phyloP scores from a whole-genome alignment of 495 filamentous ascomycete genomes.

The Paragyromitra xinjiangensis region DNA sequence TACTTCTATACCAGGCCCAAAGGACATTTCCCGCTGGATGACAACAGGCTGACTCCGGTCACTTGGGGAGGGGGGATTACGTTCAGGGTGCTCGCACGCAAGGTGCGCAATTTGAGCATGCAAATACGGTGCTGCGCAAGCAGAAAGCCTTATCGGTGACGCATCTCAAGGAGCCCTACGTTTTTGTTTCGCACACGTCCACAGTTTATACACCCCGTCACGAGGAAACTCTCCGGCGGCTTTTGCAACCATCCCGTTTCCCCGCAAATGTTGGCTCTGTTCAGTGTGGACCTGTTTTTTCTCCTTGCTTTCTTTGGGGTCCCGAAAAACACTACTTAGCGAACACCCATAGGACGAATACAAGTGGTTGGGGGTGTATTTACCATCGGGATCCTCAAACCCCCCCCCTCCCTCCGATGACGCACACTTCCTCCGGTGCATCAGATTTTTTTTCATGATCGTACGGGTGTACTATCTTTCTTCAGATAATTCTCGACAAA shows the following conservation, averaged over 20 bases:
- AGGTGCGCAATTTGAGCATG: conserved; percentile 27
- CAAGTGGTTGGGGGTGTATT: conserved; percentile 8
- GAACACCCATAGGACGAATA: background rate
- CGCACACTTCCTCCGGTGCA: conserved; percentile 9
- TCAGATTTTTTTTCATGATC: conserved; percentile 15
- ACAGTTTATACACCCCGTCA: conserved; percentile 12
- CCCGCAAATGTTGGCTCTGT: conserved; percentile 25
- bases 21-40: conserved; percentile 8
- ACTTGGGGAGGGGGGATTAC: conserved; percentile 2
- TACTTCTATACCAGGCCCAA: background rate
- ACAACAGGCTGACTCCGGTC: conserved; percentile 34
- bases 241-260: conserved; percentile 34
- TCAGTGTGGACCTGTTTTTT: conserved; percentile 12
- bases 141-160: conserved; percentile 50
- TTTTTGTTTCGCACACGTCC: conserved; percentile 14
- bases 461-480: conserved; percentile 29
- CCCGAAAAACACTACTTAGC: too few relatives aligned
- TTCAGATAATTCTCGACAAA: background rate
- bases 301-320: background rate
- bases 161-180: conserved; percentile 35
- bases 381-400: conserved; percentile 6
- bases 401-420: conserved; percentile 15
- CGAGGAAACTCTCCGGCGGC: conserved; percentile 21
- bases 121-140: conserved; percentile 40
- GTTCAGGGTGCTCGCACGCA: conserved; percentile 32